Evolutionary conservation across 2,329 filamentous ascomycete species (phyloP).

Genomic region (Fusarium brachygibbosum): DNA sequence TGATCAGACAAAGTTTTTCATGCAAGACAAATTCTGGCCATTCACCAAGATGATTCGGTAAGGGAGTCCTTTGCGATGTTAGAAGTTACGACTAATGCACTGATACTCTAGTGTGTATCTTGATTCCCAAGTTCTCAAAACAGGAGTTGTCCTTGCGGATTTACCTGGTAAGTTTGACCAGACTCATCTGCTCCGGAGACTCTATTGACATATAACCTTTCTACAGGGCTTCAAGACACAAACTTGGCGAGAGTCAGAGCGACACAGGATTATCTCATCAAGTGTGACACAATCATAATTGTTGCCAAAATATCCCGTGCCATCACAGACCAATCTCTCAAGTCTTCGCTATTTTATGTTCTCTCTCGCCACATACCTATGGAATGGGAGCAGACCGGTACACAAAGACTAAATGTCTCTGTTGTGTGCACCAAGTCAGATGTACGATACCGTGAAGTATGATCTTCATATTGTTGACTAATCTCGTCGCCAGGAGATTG

Average conservation of each 20-base stretch:
- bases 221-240: slow-evolving; percentile 51
- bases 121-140: slow-evolving; percentile 50
- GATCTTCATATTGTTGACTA: neutral
- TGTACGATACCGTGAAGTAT: slow-evolving; percentile 22
- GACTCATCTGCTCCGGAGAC: too few relatives aligned
- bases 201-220: neutral
- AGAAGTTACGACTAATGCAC: neutral
- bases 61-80: neutral
- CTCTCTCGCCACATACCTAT: slow-evolving; percentile 49
- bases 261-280: slow-evolving; percentile 54
- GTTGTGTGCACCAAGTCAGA: slow-evolving; percentile 54
- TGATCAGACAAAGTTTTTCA: slow-evolving; percentile 51
- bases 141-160: slow-evolving; percentile 54
- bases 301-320: slow-evolving; percentile 54
- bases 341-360: slow-evolving; percentile 50
- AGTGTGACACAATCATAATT: slow-evolving; percentile 54
- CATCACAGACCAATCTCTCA: slow-evolving; percentile 52
- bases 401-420: slow-evolving; percentile 48
- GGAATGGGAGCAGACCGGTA: slow-evolving; percentile 48
- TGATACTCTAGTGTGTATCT: slow-evolving; percentile 48
- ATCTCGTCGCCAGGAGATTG: slow-evolving; percentile 48
- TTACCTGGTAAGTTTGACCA: slow-evolving; percentile 49
- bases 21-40: slow-evolving; percentile 53
- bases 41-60: slow-evolving; percentile 56
- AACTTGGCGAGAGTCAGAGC: slow-evolving; percentile 54